Conservation (phyloP, 1,139 yeast genomes). For the Chernovozyma aurita region DNA sequence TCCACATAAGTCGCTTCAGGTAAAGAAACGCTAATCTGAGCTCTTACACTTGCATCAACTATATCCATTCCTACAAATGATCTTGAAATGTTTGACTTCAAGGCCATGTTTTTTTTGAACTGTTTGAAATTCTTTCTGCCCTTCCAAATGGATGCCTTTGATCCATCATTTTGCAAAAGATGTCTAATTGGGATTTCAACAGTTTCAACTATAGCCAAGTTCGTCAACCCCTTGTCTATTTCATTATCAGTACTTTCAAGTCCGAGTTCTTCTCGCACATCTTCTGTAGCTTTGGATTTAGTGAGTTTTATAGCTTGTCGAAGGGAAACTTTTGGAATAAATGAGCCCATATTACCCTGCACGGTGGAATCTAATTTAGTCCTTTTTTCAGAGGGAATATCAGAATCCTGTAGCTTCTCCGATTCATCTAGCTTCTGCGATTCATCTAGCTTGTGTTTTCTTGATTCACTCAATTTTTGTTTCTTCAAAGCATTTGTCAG, state of each 20-base stretch:
- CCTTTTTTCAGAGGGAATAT: neutral
- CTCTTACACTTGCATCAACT: constrained; percentile 7
- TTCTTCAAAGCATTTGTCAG: neutral
- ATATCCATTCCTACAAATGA: constrained; percentile 23
- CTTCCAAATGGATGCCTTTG: constrained; percentile 8
- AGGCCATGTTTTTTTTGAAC: constrained; percentile 25
- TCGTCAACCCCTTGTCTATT: constrained; percentile 12
- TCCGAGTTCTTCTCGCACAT: constrained; percentile 27
- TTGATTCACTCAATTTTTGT: neutral
- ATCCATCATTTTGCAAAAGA: neutral
- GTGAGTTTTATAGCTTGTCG: constrained; percentile 31
- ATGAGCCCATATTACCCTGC: neutral
- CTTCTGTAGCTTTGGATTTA: constrained; percentile 22
- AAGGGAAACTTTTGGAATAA: constrained; percentile 3
- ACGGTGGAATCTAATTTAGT: neutral
- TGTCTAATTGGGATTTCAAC: constrained; percentile 20
- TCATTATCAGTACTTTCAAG: constrained; percentile 14
- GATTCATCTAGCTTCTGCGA: neutral
- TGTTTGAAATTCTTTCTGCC: constrained; percentile 36
- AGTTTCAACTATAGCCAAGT: constrained; percentile 35
- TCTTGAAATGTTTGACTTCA: constrained; percentile 20
- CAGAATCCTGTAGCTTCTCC: neutral
- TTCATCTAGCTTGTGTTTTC: neutral
- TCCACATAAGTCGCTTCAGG: neutral
- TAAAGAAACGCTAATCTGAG: neutral